phyloP scores from a whole-genome alignment of 2,329 filamentous ascomycete species.

The Hymenoscyphus occultus region DNA sequence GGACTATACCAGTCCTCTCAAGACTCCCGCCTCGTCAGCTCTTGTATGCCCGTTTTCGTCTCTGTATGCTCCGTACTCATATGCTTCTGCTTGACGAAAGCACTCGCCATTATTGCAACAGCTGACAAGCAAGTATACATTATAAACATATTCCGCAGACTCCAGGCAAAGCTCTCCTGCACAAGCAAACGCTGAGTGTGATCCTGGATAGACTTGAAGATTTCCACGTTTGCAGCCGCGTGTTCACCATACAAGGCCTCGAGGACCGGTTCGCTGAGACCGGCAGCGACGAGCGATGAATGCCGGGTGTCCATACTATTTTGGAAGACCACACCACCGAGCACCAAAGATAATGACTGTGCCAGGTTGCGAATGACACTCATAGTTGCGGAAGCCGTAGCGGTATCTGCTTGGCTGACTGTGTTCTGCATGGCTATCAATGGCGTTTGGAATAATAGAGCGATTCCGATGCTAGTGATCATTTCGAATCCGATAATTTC shows the following conservation, averaged over 20 bases:
- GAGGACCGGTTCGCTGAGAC: constrained; percentile 30
- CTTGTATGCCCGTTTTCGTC: constrained; percentile 45
- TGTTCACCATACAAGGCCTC: constrained; percentile 33
- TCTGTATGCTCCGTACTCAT: constrained; percentile 50
- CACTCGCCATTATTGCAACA: constrained; percentile 39
- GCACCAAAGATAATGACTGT: constrained; percentile 43
- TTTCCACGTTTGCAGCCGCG: constrained; percentile 33
- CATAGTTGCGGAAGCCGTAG: constrained; percentile 51
- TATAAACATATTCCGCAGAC: constrained; percentile 31
- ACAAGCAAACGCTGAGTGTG: constrained; percentile 16
- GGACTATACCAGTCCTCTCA: neutral
- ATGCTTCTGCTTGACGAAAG: constrained; percentile 43
- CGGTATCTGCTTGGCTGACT: constrained; percentile 40
- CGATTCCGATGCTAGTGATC: constrained; percentile 49
- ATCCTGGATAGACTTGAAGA: constrained; percentile 39
- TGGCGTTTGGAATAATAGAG: constrained; percentile 52
- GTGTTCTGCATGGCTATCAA: constrained; percentile 55
- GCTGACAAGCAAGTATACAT: constrained; percentile 24
- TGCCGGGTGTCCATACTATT: constrained; percentile 38
- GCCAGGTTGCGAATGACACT: constrained; percentile 46
- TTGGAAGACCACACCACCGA: constrained; percentile 48
- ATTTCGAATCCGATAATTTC: constrained; percentile 49
- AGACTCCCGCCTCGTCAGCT: neutral
- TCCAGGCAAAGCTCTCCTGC: constrained; percentile 22
- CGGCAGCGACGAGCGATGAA: constrained; percentile 10